Base-by-base conservation (phyloP, 139 green algal genomes). In the Penium margaritaceum region DNA sequence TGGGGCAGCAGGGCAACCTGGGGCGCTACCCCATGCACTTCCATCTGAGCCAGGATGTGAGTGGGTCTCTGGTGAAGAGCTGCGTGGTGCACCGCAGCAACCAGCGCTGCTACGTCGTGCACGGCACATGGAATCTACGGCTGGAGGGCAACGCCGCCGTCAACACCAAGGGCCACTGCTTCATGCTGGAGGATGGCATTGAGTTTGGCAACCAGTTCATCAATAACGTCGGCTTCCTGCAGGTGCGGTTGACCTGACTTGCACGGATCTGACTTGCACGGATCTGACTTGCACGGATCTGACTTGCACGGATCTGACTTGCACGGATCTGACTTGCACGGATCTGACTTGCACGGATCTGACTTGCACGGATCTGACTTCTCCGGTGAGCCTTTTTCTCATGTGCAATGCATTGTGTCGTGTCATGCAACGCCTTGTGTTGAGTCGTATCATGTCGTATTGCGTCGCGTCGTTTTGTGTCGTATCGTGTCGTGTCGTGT, bases 151-250 rank as follows among this genome's bases (percentile, higher is more conserved):
- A 87, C 15, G 72, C 89, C 34, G 86, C 81, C 14, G 90, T 84
- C 71, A 80, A 88, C 64, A 84, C 66, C 67, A 86, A 86, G 76
- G 87, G 88, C 19, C 88, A 91, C 76, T 80, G 84, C 9, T 90
- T 83, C 74, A 84, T 90, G 63, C 2, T 82, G 29, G 79, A 85
- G 68, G 84, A 88, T 53, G 86, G 77, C 32, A 78, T 87, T 6
- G 86, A 90, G 72, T 63, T 46, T 58, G 68, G 61, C 74, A 85
- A 82, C 66, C 37, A 33, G 27, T 79, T 79, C 60, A 33, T 33
- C 34, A 19, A 70, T 29, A 93, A 92, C 84, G 66, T 90, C 36
- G 86, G 77, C 57, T 81, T 92, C 55, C 35, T 60, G 51, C 51
- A 60, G 51, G 51, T 60, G 9, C 30, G 51, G 2, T 60, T 33